These are phyloP conservation scores for Ceratorhiza oryzae-sativae DNA, from an alignment of 1,284 basidiomycete genomes.

Conservation along the genomic window DNA sequence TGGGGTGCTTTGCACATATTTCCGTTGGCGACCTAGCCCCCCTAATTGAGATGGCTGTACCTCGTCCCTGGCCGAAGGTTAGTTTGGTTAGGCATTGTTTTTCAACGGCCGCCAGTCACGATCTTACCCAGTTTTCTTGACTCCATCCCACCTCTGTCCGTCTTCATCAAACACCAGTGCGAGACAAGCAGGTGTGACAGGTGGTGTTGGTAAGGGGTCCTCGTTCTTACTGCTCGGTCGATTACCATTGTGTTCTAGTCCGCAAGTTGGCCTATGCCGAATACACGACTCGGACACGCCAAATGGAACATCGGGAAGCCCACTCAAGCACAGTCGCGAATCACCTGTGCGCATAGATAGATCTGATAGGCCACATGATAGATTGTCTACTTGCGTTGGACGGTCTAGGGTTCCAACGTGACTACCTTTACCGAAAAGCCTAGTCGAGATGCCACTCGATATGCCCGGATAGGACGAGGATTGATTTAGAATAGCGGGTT, in stretches of 20 bases:
- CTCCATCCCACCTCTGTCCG: not conserved
- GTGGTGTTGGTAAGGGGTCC: slow-evolving; percentile 9
- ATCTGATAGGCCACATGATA: not conserved
- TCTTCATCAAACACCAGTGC: slow-evolving; percentile 15
- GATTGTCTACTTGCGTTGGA: not conserved
- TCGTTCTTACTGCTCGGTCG: not conserved
- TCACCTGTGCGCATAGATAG: not conserved
- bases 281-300: not conserved
- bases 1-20: slow-evolving; percentile 1
- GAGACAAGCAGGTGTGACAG: slow-evolving; percentile 23
- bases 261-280: not conserved
- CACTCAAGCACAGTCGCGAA: not conserved
- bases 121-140: not conserved
- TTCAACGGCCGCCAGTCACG: not conserved
- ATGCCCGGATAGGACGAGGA: not conserved
- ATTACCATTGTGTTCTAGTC: not conserved
- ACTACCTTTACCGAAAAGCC: not conserved
- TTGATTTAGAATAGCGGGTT: not conserved
- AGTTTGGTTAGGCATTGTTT: not conserved
- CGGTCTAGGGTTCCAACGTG: not conserved
- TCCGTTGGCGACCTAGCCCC: slow-evolving; percentile 21
- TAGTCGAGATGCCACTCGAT: slow-evolving; percentile 24
- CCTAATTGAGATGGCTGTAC: not conserved
- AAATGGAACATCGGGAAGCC: slow-evolving; percentile 22
- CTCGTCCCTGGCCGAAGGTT: not conserved